A percentile compares a stretch with the other conserved stretches of the same genome.
Conservation (phyloP, 345 rosid genomes). For the Citrus maxima region DNA sequence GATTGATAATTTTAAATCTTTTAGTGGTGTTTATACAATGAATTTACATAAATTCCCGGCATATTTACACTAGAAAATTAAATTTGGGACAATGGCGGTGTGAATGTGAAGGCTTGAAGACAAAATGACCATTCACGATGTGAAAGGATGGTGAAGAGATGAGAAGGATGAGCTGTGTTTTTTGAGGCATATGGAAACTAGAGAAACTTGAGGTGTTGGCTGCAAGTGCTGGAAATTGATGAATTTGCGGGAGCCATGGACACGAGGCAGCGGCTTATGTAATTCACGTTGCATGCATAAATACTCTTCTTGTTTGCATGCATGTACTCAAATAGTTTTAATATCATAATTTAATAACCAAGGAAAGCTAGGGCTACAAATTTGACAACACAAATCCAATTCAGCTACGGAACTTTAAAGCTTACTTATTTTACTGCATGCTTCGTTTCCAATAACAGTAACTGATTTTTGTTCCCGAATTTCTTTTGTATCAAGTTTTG, state of each 20-base stretch:
- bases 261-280: neutral
- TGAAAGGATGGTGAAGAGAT: neutral
- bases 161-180: neutral
- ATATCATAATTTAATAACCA: too few relatives aligned
- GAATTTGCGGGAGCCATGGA: neutral
- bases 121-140: neutral
- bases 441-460: neutral
- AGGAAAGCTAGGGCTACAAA: neutral
- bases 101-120: neutral
- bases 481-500: too few relatives aligned
- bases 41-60: too few relatives aligned
- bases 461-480: too few relatives aligned
- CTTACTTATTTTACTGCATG: neutral
- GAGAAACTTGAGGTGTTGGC: slow-evolving; percentile 3
- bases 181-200: neutral
- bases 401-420: neutral
- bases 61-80: too few relatives aligned
- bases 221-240: neutral
- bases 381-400: neutral
- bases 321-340: neutral
- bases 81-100: neutral
- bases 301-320: neutral
- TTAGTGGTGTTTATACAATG: too few relatives aligned
- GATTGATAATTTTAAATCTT: too few relatives aligned
- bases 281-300: slow-evolving; percentile 1